A percentile compares a stretch with the other conserved stretches of the same genome.
These are phyloP conservation scores for Colletotrichum ledebouriae DNA, from an alignment of 2,329 filamentous ascomycete species.

Conservation along the genomic window DNA sequence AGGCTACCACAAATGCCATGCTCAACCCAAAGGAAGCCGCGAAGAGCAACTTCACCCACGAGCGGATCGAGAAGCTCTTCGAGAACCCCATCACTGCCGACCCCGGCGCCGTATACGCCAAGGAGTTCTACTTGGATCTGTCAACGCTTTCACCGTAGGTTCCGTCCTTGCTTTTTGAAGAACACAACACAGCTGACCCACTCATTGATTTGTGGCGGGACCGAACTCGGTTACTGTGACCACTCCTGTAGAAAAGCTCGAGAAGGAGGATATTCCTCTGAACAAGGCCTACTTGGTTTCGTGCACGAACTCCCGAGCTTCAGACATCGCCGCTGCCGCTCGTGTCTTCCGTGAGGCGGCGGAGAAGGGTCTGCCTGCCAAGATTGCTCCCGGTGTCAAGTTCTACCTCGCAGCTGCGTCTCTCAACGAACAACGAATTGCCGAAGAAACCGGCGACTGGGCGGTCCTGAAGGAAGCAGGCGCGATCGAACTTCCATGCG, in stretches of 20 bases:
- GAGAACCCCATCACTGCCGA: constrained; percentile 78
- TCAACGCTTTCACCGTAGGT: constrained; percentile 77
- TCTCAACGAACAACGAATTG: constrained; percentile 77
- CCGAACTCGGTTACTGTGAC: constrained; percentile 93
- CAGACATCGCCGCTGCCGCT: constrained; percentile 85
- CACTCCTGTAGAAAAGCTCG: constrained; percentile 81
- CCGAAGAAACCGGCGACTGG: constrained; percentile 89
- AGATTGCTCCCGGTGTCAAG: constrained; percentile 80
- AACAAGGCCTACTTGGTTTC: constrained; percentile 90
- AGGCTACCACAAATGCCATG: constrained; percentile 80
- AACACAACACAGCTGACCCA: too few species aligned
- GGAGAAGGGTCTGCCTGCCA: constrained; percentile 72
- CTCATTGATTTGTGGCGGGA: constrained; percentile 56
- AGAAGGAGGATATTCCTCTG: constrained; percentile 79
- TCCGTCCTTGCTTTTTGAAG: too few species aligned
- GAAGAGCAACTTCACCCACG: constrained; percentile 76
- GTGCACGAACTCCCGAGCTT: constrained; percentile 88
- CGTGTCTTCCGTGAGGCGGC: constrained; percentile 87
- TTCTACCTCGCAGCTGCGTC: constrained; percentile 95
- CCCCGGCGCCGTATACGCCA: constrained; percentile 83
- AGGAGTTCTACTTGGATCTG: constrained; percentile 84
- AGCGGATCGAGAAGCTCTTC: constrained; percentile 79
- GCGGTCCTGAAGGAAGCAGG: constrained; percentile 67
- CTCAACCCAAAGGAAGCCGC: constrained; percentile 62
- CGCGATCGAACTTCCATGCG: too few species aligned